Evolutionary conservation across 1,284 basidiomycete genomes (phyloP).

Genomic region (Heterobasidion annosum): DNA sequence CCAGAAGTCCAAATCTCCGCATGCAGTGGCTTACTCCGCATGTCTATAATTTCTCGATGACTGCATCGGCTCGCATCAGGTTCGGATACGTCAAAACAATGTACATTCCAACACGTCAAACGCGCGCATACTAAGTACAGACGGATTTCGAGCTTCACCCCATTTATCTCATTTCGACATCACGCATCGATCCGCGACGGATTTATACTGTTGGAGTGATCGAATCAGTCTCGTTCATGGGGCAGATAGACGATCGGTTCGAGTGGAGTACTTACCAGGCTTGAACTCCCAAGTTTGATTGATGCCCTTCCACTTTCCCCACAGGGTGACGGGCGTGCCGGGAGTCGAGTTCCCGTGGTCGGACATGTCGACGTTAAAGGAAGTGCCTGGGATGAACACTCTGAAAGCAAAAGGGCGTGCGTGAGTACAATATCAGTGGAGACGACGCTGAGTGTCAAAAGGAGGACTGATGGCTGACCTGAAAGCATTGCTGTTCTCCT

Average conservation of each 20-base stretch:
- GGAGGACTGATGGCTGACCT: conserved; percentile 5
- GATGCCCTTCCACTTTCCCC: conserved; percentile 19
- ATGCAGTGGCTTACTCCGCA: too few species aligned
- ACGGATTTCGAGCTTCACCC: too few species aligned
- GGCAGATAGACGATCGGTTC: neutral
- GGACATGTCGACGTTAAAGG: conserved; percentile 18
- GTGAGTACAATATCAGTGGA: neutral
- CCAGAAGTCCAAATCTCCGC: too few species aligned
- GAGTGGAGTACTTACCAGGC: neutral
- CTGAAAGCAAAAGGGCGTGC: conserved; percentile 10
- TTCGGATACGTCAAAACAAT: too few species aligned
- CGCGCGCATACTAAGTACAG: too few species aligned
- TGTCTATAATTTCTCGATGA: too few species aligned
- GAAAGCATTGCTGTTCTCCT: conserved; percentile 7
- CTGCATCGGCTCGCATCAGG: too few species aligned
- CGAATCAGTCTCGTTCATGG: too few species aligned
- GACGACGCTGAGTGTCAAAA: neutral
- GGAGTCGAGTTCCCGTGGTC: conserved; percentile 23
- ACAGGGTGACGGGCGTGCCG: conserved; percentile 23
- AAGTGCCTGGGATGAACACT: conserved; percentile 13
- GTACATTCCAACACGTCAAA: too few species aligned
- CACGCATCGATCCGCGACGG: too few species aligned
- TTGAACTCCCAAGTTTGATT: conserved; percentile 25
- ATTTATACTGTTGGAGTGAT: too few species aligned
- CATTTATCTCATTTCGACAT: too few species aligned